Evolutionary conservation across 805 yeast genomes (phyloP), one percentile per base, ranked within the genome.

Genomic region (Wickerhamomyces canadensis): DNA sequence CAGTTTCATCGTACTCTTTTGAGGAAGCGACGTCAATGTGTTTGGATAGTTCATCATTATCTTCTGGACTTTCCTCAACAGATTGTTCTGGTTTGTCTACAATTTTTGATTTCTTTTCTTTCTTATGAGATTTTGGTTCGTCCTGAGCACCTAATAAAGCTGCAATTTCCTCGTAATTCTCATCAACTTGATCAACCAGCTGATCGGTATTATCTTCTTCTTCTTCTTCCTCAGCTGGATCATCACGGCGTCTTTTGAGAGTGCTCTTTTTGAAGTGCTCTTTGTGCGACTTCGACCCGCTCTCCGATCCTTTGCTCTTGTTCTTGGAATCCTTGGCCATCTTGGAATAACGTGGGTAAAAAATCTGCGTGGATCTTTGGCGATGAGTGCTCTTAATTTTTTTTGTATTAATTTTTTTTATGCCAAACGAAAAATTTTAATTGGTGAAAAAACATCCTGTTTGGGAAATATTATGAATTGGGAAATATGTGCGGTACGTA

Each of bases 101-200:
- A 35, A 40, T 42, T 46, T 52, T 45, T 4, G 14, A 13, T n/a
- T 29, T 29, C 32, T 49, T 55, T 39, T 16, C 42, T 40, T 34
- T 42, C 29, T 17, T 43, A 44, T 19, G 40, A 41, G 25, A 47
- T 52, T 6, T 29, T 40, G 21, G 10, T 11, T 44, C 41, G 18
- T 54, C 59, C 45, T 65, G 73, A 15, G 72, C 68, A 5, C 74
- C 79, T 37, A 76, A 60, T 37, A 76, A 60, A 19, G 62, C 69
- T 3, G 79, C 76, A 33, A 76, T 77, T 44, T 76, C 83, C 44
- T 68, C 76, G 46, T 67, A 76, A 40, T 76, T 78, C 6, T 67
- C 68, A 57, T 77, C 80, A 23, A 76, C 57, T 47, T 73, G 74
- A 34, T 71, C 70, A n/a, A 76, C 73, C 37, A 69, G 55, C 43